Evolutionary conservation across 371 early-diverging fungal genomes (phyloP).

Genomic region (Mucor racemosus): DNA sequence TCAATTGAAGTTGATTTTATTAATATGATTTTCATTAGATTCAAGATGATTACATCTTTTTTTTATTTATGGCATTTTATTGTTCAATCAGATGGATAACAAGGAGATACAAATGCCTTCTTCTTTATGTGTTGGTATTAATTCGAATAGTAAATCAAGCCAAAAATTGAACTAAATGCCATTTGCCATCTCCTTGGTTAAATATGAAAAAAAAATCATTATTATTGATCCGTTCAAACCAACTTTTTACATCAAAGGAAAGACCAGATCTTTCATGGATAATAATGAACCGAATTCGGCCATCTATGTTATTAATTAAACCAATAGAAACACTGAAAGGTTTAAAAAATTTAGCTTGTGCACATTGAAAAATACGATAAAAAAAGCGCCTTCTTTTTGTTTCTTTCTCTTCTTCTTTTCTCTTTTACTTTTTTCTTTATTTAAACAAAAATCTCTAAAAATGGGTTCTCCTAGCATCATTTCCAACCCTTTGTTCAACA

Average conservation of each 20-base stretch:
- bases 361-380: not conserved
- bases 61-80: not conserved
- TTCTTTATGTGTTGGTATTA: not conserved
- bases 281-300: not conserved
- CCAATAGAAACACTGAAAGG: not conserved
- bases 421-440: slow-evolving; percentile 3
- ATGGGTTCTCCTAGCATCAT: slow-evolving; percentile 56
- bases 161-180: not conserved
- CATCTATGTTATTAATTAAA: not conserved
- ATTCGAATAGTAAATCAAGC: not conserved
- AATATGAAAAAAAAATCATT: not conserved
- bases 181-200: not conserved
- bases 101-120: not conserved
- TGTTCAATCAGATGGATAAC: not conserved
- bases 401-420: not conserved
- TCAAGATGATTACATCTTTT: not conserved
- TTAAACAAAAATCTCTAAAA: slow-evolving; percentile 7
- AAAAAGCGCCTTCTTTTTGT: not conserved
- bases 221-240: not conserved
- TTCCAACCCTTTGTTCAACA: slow-evolving; percentile 58
- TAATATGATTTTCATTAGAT: not conserved
- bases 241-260: not conserved
- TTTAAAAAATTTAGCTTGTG: not conserved
- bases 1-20: not conserved
- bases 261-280: not conserved